Conservation (phyloP, 495 filamentous ascomycete species). For the Neurospora hispaniola region DNA sequence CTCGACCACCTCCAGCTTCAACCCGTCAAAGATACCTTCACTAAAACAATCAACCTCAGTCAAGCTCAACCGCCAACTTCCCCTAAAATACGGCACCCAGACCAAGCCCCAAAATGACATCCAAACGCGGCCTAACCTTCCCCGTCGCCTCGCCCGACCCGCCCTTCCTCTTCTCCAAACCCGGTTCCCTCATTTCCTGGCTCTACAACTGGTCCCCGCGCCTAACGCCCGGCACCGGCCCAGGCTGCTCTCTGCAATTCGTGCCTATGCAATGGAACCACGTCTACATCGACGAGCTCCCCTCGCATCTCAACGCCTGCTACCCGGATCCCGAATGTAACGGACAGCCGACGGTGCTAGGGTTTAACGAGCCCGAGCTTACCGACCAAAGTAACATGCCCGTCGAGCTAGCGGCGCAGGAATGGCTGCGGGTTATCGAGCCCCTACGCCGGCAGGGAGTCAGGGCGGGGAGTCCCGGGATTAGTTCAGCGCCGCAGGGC, state of each 20-base stretch:
- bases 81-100: neutral
- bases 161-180: constrained; percentile 13
- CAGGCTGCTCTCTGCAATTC: constrained; percentile 6
- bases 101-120: neutral
- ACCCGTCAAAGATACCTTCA: too few species aligned
- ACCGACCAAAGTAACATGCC: constrained; percentile 13
- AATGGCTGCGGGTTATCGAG: constrained; percentile 13
- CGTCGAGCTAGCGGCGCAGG: constrained; percentile 6
- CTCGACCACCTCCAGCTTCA: too few species aligned
- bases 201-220: constrained; percentile 19
- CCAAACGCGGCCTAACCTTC: constrained; percentile 16
- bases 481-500: constrained; percentile 13
- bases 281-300: constrained; percentile 12
- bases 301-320: neutral
- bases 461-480: constrained; percentile 11
- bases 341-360: neutral
- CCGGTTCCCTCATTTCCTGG: constrained; percentile 13
- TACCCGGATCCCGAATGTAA: neutral
- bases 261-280: constrained; percentile 21
- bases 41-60: too few species aligned
- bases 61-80: too few species aligned
- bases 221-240: constrained; percentile 8
- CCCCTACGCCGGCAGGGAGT: constrained; percentile 3
- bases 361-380: constrained; percentile 17
- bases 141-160: constrained; percentile 9